A percentile compares a stretch with the other conserved stretches of the same genome.
phyloP scores from a whole-genome alignment of 352 stramenopile species.

The Globisporangium heterothallicum region DNA sequence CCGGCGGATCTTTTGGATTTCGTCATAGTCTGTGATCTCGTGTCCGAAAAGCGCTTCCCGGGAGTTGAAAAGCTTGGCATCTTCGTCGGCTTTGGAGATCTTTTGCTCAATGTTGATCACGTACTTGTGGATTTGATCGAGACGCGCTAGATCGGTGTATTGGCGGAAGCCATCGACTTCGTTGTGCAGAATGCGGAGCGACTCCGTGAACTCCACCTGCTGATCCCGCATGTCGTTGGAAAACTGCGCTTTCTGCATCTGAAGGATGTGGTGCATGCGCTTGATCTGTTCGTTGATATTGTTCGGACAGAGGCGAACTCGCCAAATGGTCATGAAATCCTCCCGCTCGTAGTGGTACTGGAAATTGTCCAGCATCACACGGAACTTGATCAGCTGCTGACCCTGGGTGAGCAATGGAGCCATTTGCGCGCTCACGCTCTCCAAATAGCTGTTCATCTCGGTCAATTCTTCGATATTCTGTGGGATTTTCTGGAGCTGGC shows the following conservation, averaged over 20 bases:
- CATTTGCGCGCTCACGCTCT: constrained; percentile 58
- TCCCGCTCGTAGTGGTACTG: constrained; percentile 83
- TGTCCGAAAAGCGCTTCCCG: constrained; percentile 86
- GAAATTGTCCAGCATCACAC: constrained; percentile 72
- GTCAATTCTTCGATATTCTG: constrained; percentile 91
- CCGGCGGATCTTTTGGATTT: constrained; percentile 86
- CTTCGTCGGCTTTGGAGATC: constrained; percentile 85
- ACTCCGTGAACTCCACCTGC: constrained; percentile 88
- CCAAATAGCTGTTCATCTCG: constrained; percentile 83
- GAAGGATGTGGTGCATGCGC: constrained; percentile 70
- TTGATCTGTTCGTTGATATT: constrained; percentile 86
- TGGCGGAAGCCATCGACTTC: constrained; percentile 86
- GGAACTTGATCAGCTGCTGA: constrained; percentile 76
- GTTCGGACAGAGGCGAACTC: constrained; percentile 83
- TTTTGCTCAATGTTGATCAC: constrained; percentile 84
- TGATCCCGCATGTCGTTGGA: constrained; percentile 90
- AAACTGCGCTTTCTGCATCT: constrained; percentile 83
- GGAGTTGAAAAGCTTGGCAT: constrained; percentile 89
- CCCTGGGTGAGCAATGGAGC: constrained; percentile 62
- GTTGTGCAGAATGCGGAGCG: constrained; percentile 74
- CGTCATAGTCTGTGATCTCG: constrained; percentile 89
- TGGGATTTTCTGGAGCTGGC: constrained; percentile 80
- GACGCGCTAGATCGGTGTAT: constrained; percentile 80
- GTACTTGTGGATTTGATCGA: constrained; percentile 87
- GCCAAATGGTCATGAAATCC: constrained; percentile 89